Conservation (phyloP, 495 filamentous ascomycete genomes). For the Tuber calosporum region DNA sequence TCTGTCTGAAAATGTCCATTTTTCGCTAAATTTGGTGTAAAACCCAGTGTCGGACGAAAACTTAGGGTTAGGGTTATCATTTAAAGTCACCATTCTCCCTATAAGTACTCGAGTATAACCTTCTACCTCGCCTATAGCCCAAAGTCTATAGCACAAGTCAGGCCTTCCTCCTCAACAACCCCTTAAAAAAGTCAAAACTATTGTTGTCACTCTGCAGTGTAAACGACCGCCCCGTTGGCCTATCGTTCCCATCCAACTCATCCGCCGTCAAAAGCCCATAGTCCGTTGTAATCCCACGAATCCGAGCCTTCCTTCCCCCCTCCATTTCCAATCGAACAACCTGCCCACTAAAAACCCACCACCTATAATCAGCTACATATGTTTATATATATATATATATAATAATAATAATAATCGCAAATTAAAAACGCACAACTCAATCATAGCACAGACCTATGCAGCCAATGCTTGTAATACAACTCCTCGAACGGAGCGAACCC, state of each 20-base stretch:
- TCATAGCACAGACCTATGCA: slow-evolving; percentile 55
- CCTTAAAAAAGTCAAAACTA: slow-evolving; percentile 96
- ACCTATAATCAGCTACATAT: slow-evolving; percentile 4
- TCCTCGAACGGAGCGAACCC: slow-evolving; percentile 71
- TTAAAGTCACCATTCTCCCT: neutral
- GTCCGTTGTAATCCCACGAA: slow-evolving; percentile 81
- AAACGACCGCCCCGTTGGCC: slow-evolving; percentile 67
- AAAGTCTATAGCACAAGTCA: neutral
- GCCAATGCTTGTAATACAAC: slow-evolving; percentile 78
- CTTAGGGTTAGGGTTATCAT: too few relatives aligned
- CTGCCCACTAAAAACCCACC: slow-evolving; percentile 51
- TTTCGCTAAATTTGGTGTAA: too few relatives aligned
- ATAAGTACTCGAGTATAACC: neutral
- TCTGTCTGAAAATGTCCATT: too few relatives aligned
- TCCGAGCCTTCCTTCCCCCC: slow-evolving; percentile 66
- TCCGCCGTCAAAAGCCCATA: slow-evolving; percentile 79
- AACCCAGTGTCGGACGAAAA: too few relatives aligned
- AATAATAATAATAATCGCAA: neutral
- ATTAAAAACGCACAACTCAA: neutral
- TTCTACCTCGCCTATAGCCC: neutral
- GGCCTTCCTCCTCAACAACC: slow-evolving; percentile 70
- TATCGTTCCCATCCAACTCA: slow-evolving; percentile 76
- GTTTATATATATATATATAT: neutral
- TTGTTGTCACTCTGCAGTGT: slow-evolving; percentile 93
- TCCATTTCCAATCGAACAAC: slow-evolving; percentile 81